These are phyloP conservation scores for Entomophthora muscae DNA, from an alignment of 371 early-diverging fungal species.

Conservation along the genomic window DNA sequence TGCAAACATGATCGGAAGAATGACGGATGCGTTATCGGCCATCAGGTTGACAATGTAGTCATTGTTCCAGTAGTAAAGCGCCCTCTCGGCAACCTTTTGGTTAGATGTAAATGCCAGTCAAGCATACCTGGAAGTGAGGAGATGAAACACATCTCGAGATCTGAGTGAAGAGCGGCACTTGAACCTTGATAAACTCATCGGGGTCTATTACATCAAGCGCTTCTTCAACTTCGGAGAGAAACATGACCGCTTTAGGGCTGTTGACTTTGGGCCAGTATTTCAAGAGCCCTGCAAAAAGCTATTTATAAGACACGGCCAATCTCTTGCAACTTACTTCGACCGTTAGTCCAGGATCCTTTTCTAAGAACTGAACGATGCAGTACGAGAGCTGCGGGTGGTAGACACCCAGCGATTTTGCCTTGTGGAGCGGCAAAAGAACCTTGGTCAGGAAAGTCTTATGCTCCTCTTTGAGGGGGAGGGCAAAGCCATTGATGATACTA, in stretches of 20 bases:
- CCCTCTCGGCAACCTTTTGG: constrained; percentile 78
- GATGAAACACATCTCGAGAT: constrained; percentile 79
- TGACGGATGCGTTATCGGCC: constrained; percentile 66
- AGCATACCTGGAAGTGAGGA: constrained; percentile 80
- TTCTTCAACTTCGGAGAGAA: constrained; percentile 88
- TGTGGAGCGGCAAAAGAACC: constrained; percentile 87
- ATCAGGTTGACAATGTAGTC: constrained; percentile 86
- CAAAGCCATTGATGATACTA: constrained; percentile 96
- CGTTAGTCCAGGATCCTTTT: constrained; percentile 86
- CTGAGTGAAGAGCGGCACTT: constrained; percentile 76
- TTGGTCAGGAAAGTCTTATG: constrained; percentile 83
- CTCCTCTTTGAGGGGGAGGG: constrained; percentile 90
- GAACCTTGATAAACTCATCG: constrained; percentile 64
- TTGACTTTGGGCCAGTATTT: constrained; percentile 96
- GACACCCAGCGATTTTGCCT: constrained; percentile 65
- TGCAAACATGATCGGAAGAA: constrained; percentile 86
- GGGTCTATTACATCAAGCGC: constrained; percentile 86
- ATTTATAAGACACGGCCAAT: background rate
- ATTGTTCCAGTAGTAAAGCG: constrained; percentile 92
- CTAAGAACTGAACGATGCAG: constrained; percentile 93
- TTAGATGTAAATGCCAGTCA: background rate
- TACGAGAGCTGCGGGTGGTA: constrained; percentile 94
- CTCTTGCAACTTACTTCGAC: constrained; percentile 34
- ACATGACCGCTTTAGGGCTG: constrained; percentile 96
- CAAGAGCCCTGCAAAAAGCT: constrained; percentile 70